Percentiles rank a stretch among this genome's conserved stretches.
Evolutionary conservation across 2,329 filamentous ascomycete genomes (phyloP).

Genomic region (Ophiocordyceps camponoti-floridani): DNA sequence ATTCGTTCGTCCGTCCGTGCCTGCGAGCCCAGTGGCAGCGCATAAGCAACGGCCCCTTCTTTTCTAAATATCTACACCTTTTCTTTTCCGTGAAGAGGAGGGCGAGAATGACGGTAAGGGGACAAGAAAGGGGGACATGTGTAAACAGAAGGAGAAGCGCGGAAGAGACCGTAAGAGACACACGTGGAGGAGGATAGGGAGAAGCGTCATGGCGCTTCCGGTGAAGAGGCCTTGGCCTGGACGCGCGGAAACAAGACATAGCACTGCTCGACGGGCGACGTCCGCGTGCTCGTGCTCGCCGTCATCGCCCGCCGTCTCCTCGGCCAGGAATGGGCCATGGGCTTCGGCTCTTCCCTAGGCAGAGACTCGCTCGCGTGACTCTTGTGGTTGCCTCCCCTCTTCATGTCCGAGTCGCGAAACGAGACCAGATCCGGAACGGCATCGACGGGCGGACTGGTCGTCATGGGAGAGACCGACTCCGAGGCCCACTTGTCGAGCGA

Average conservation of each 20-base stretch:
- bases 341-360: constrained; percentile 13
- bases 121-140: neutral
- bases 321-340: constrained; percentile 12
- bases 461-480: constrained; percentile 2
- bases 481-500: constrained; percentile 19
- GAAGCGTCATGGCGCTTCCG: too few relatives aligned
- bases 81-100: too few relatives aligned
- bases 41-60: neutral
- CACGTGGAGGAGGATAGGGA: neutral
- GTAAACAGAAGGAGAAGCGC: neutral
- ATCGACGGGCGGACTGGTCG: constrained; percentile 7
- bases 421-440: constrained; percentile 16
- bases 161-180: too few relatives aligned
- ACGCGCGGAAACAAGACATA: constrained; percentile 24
- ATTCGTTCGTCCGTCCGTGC: neutral
- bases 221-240: constrained; percentile 8
- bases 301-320: constrained; percentile 25
- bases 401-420: constrained; percentile 6
- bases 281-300: constrained; percentile 23
- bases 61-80: neutral
- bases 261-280: constrained; percentile 24
- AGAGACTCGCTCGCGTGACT: constrained; percentile 20
- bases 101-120: too few relatives aligned
- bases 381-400: constrained; percentile 12
- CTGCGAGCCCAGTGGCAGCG: neutral